Evolutionary conservation across 78 protist species (phyloP), one percentile per base, ranked within the genome.

Genomic region (Dictyostelium citrinum): DNA sequence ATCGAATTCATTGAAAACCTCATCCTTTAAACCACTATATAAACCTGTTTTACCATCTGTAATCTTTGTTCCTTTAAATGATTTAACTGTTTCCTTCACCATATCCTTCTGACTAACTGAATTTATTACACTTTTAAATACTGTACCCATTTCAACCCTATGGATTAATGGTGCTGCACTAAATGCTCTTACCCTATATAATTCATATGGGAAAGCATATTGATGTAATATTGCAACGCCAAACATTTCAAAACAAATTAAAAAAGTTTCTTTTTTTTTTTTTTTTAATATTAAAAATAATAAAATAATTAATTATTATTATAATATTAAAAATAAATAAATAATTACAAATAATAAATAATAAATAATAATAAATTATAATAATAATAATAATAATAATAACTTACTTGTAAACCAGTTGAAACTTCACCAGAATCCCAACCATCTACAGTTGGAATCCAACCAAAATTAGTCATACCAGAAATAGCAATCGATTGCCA

Each of bases 171-270:
- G 92, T 81, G 75, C 70, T 61, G 37, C 61, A 86, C 92, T 86
- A 61, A 86, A 77, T 61, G 92, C 92, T 41, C 92, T 80, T 7
- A 88, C 93, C 71, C 93, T 88, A 78, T 88, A 88, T 61, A 88
- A 46, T n/a, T 88, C 93, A 39, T 88, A 88, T 79, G 93, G 93
- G 51, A 78, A 88, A 5, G 93, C 93, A 45, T 83, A 83, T 12
- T 64, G 37, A 45, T 83, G 90, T 68, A 83, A 68, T 27, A 83
- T 41, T n/a, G 90, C 31, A 17, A 64, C 58, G 3, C 78, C 78
- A 60, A 61, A 67, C 79, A 83, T 68, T 68, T 83, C 90, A 22
- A 83, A 41, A 68, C 55, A 61, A 45, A 68, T 45, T 17, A 83
- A 68, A 46, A 41, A 41, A 5, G 67, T 67, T 79, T 82, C 4